phyloP scores from a whole-genome alignment of 2,329 filamentous ascomycete genomes.

The Rhinocladiella mackenziei region DNA sequence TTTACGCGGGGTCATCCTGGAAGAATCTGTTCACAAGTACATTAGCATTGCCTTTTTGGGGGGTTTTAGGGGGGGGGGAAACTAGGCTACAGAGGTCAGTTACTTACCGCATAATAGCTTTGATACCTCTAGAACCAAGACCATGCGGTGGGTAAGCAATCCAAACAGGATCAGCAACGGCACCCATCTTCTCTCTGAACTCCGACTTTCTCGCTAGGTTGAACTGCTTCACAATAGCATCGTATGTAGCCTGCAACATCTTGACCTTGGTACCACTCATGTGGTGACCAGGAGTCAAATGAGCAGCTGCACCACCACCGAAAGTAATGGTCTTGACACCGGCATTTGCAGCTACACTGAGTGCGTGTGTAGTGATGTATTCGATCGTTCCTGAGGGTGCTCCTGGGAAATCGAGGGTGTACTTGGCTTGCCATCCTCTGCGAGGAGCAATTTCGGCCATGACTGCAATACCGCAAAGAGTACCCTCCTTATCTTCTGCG shows the following conservation, averaged over 20 bases:
- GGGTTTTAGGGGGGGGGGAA: no score
- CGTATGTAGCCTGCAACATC: conserved; percentile 78
- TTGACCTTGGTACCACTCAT: conserved; percentile 74
- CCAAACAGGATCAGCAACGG: conserved; percentile 76
- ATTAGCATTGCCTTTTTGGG: background rate
- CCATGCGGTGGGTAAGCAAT: conserved; percentile 87
- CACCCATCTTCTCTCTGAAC: conserved; percentile 87
- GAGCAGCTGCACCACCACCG: conserved; percentile 72
- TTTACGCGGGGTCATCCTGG: conserved; percentile 17
- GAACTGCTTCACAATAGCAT: conserved; percentile 74
- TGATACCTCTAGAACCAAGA: conserved; percentile 73
- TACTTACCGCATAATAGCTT: conserved; percentile 56
- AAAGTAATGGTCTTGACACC: conserved; percentile 73
- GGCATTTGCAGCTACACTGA: conserved; percentile 56
- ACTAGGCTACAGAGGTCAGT: no score
- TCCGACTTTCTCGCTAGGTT: conserved; percentile 79
- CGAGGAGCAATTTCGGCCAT: conserved; percentile 74
- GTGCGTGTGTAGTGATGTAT: conserved; percentile 68
- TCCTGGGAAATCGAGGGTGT: conserved; percentile 87
- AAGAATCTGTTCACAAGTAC: conserved; percentile 17
- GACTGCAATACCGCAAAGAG: conserved; percentile 72
- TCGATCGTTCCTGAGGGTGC: conserved; percentile 86
- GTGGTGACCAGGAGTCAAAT: conserved; percentile 74
- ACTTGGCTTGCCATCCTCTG: conserved; percentile 92
- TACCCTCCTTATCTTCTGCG: conserved; percentile 67